These are phyloP conservation scores for Collybia sp. DNA, from an alignment of 768 basidiomycete species.

Conservation along the genomic window DNA sequence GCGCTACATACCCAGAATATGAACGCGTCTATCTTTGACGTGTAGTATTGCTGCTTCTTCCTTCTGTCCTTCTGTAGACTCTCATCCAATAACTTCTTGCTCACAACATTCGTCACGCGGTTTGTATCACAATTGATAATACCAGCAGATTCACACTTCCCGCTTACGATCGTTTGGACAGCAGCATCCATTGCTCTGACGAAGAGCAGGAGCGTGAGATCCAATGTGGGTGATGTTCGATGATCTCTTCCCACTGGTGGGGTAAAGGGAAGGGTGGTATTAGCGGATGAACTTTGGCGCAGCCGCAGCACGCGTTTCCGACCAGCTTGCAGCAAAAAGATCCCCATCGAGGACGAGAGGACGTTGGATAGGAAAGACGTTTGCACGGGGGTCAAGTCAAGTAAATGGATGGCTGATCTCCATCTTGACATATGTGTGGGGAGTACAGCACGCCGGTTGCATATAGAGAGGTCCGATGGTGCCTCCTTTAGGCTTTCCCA, in stretches of 20 bases:
- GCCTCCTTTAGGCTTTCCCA: constrained; percentile 24
- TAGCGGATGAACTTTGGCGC: constrained; percentile 7
- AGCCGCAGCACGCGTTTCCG: constrained; percentile 26
- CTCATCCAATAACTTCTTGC: constrained; percentile 3
- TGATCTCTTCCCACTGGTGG: constrained; percentile 10
- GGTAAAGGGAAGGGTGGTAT: constrained; percentile 2
- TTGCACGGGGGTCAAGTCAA: constrained; percentile 32
- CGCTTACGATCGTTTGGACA: constrained; percentile 46
- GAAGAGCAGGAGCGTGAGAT: constrained; percentile 62
- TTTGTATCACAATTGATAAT: no score
- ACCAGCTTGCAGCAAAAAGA: constrained; percentile 53
- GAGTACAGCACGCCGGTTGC: neutral
- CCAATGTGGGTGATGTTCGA: constrained; percentile 51
- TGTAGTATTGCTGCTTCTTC: constrained; percentile 16
- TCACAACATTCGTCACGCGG: no score
- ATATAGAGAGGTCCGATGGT: neutral
- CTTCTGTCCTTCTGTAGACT: constrained; percentile 21
- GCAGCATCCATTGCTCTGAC: constrained; percentile 67
- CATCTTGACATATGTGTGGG: constrained; percentile 1
- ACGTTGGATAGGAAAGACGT: constrained; percentile 57
- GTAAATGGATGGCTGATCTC: constrained; percentile 8
- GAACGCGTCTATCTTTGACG: constrained; percentile 57
- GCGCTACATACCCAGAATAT: constrained; percentile 78
- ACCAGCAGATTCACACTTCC: no score
- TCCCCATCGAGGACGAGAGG: constrained; percentile 51